Base-by-base conservation (phyloP, 345 rosid genomes). In the Camelina neglecta region DNA sequence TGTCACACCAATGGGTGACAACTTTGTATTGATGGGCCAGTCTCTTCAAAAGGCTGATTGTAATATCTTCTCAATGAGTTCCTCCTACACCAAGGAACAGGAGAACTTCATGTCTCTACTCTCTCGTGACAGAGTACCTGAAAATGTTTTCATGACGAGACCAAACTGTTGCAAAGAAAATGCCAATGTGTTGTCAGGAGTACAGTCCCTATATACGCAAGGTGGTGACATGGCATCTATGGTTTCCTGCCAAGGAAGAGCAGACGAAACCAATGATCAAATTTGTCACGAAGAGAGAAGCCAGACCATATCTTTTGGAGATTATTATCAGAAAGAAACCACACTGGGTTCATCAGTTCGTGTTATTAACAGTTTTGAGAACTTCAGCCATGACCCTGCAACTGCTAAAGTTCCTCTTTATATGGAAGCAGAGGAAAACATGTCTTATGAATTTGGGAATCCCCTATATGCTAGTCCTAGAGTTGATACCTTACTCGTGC, bases 251-350 rank as follows among this genome's bases (percentile, higher is more conserved):
- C 74, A 67, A 78, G 70, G 29, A 36, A 67, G 45, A n/a, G 38
- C 24, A 51, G 65, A 44, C 45, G 65, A 53, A 11, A 73, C 36
- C 64, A 59, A 24, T 72, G 59, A 42, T 44, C 69, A 9, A 41
- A 26, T 21, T 48, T 24, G 39, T 49, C 72, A 49, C 8, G 31
- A 31, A 56, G 68, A 49, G 66, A 60, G 67, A 71, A 77, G 82
- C 76, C 75, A 71, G 51, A 77, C 85, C 67, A 77, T 88, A 59
- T 85, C 91, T 64, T 90, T 91, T 61, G 86, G 80, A 54, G 85
- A 78, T 61, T 83, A 81, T 61, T 83, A 81, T 80, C 85, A 75
- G 50, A 85, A 83, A 44, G 84, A 73, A 77, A 45, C 79, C 84
- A 79, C 38, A 72, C 60, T 58, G 47, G 79, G 16, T 81, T 72